Conservation (phyloP, 164 flowering plant species). For the Vitis cinerea region DNA sequence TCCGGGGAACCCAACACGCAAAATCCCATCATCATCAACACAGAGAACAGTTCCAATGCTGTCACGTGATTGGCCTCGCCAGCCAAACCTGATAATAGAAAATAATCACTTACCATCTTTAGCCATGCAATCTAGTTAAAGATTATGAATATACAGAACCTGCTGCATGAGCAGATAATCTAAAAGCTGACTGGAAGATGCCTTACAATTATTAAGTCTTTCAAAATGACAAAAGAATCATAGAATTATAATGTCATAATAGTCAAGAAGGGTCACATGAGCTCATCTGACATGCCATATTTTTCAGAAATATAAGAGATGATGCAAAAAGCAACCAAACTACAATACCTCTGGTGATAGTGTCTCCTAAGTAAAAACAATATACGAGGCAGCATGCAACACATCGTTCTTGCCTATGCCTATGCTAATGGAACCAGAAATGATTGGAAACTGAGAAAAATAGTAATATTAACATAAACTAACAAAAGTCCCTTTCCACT, state of each 20-base stretch:
- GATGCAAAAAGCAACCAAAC: no score
- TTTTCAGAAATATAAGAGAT: not conserved
- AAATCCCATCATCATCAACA: conserved; percentile 98
- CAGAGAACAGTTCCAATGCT: conserved; percentile 94
- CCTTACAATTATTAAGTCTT: not conserved
- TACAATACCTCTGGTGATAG: no score
- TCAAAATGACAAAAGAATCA: not conserved
- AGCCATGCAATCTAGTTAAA: not conserved
- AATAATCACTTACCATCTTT: not conserved
- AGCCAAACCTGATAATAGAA: conserved; percentile 67
- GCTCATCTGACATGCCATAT: not conserved
- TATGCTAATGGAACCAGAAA: no score
- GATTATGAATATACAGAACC: not conserved
- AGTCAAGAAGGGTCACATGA: not conserved
- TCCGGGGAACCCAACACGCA: conserved; percentile 99
- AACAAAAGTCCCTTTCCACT: no score
- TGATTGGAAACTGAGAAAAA: no score
- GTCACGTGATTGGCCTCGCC: conserved; percentile 94
- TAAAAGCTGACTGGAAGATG: not conserved
- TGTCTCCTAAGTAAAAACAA: no score
- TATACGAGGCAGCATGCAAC: no score
- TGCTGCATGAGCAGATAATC: not conserved
- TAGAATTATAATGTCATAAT: not conserved
- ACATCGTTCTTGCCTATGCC: no score
- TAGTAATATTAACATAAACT: no score